Base-by-base conservation (phyloP, 345 rosid species). In the Citrus trifoliata region DNA sequence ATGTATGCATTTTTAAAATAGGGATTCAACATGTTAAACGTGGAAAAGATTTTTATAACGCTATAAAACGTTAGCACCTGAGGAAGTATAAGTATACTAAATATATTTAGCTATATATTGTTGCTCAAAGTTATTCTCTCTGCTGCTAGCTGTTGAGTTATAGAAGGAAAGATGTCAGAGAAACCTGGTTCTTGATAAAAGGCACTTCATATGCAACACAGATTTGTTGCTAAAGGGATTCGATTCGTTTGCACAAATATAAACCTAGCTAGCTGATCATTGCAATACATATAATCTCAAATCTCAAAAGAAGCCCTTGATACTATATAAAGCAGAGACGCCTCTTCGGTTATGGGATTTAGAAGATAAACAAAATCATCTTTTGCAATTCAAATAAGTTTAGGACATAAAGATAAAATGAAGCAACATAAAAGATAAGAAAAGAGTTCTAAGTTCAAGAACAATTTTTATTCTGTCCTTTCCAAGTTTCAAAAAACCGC, bases 381-480 rank as follows among this genome's bases (percentile, higher is more conserved):
- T 14, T 30, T 61, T 30, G 2, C 67, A 63, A 30, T 28, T 14
- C 37, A 30, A 63, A 64, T 8, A 33, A 70, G 73, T 24, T 35
- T 72, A 22, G 48, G 76, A 59, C 65, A 59, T 72, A 56, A 55
- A 32, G 58, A 59, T 72, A 56, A 56, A 32, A 72, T 72, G 32
- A 56, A 53, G 42, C 4, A 37, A n/a, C 66, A 10, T 5, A 33
- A n/a, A 33, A 55, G 16, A 21, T 4, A 21, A 10, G 2, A 2
- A 74, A 74, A 6, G 19, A 61, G 18, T 67, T 25, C 33, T n/a
- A 55, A 76, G 79, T 67, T 67, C 62, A 67, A 53, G 28, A 67
- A 76, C 27, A 24, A 14, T 28, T 25, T n/a, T 58, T 22, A 30
- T 33, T 53, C 51, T 73, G 42, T 37, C 53, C 33, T 64, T 30